Percentiles rank a stretch among this genome's conserved stretches.
Conservation (phyloP, 2,329 filamentous ascomycete species). For the Phialocephala subalpina region DNA sequence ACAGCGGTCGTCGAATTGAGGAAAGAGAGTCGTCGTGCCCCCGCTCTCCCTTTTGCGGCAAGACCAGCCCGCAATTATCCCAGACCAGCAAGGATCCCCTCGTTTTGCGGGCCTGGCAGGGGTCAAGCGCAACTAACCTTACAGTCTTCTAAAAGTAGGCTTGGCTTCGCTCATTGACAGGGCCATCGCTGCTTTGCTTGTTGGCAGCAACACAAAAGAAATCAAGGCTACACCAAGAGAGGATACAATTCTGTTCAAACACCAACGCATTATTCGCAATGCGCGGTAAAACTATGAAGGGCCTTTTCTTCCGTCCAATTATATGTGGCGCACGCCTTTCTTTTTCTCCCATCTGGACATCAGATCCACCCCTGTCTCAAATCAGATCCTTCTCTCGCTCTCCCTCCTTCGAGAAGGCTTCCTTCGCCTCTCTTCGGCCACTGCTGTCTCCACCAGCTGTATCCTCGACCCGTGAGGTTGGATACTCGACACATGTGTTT, state of each 20-base stretch:
- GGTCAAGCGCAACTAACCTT: too few relatives aligned
- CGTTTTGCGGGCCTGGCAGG: too few relatives aligned
- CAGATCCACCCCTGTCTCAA: neutral
- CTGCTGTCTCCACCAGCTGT: neutral
- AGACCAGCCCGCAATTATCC: neutral
- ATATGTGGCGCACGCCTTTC: neutral
- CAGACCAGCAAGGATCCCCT: too few relatives aligned
- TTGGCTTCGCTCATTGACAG: too few relatives aligned
- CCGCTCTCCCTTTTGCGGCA: neutral
- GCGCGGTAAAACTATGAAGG: neutral
- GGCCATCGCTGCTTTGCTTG: too few relatives aligned
- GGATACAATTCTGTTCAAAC: too few relatives aligned
- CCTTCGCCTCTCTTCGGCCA: neutral
- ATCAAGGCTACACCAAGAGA: too few relatives aligned
- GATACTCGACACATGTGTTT: constrained; percentile 6
- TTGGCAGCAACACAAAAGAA: too few relatives aligned
- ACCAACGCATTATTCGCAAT: too few relatives aligned
- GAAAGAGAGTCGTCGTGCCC: neutral
- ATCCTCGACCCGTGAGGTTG: constrained; percentile 1
- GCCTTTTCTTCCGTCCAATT: neutral
- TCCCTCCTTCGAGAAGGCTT: neutral
- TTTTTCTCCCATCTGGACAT: neutral
- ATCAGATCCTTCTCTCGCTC: neutral
- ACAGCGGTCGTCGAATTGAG: neutral
- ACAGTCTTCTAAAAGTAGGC: too few relatives aligned